Conservation (phyloP, 192 early-diverging fungal species). For the Dissophora ornata region DNA sequence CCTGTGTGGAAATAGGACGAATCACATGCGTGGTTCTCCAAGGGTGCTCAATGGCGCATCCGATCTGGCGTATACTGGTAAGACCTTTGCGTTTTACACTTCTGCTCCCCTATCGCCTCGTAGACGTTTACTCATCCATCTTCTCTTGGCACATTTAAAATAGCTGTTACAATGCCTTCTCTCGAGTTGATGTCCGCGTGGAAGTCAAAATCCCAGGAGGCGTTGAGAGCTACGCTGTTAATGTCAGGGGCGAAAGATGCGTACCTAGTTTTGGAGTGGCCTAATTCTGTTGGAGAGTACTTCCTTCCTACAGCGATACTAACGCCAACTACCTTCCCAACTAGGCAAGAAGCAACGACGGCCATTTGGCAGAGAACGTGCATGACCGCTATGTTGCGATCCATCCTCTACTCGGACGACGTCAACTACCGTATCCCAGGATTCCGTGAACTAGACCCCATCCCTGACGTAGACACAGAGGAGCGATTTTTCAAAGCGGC, state of each 20-base stretch:
- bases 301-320: no score
- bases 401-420: constrained; percentile 92
- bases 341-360: constrained; percentile 74
- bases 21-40: constrained; percentile 73
- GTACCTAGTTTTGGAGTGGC: no score
- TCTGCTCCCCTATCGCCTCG: no score
- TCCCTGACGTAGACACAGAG: constrained; percentile 80
- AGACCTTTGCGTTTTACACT: no score
- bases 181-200: constrained; percentile 96
- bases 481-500: constrained; percentile 87
- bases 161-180: constrained; percentile 98
- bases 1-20: constrained; percentile 63
- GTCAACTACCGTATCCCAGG: constrained; percentile 87
- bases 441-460: constrained; percentile 90
- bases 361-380: constrained; percentile 93
- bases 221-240: constrained; percentile 92
- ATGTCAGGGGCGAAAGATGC: constrained; percentile 89
- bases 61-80: constrained; percentile 76
- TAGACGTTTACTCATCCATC: no score
- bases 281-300: no score
- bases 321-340: not conserved
- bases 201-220: constrained; percentile 98
- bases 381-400: constrained; percentile 87
- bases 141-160: no score
- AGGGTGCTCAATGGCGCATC: constrained; percentile 69